A percentile compares a stretch with the other conserved stretches of the same genome.
phyloP scores from a whole-genome alignment of 768 basidiomycete species.

The Leucocoprinus sp. region DNA sequence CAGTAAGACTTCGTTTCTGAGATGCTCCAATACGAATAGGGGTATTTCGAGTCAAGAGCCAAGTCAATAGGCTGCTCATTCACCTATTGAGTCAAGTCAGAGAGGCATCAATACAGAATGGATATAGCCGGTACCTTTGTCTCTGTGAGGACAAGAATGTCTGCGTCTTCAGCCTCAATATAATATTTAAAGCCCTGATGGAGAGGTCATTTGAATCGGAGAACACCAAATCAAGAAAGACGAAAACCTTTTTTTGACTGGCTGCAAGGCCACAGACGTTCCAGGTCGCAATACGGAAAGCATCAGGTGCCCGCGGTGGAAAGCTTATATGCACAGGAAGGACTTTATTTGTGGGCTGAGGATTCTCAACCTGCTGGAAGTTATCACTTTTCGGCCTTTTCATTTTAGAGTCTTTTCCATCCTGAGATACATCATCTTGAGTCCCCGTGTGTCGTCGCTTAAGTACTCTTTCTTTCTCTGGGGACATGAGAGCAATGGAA shows the following conservation, averaged over 20 bases:
- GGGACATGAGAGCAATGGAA: constrained; percentile 4
- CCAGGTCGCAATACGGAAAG: constrained; percentile 60
- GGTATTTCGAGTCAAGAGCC: constrained; percentile 47
- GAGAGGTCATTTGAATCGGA: background rate
- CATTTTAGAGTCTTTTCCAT: constrained; percentile 4
- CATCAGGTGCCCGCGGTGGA: constrained; percentile 37
- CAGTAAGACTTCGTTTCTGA: constrained; percentile 75
- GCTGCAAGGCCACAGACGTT: constrained; percentile 75
- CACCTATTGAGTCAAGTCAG: constrained; percentile 36
- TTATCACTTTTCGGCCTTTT: constrained; percentile 17
- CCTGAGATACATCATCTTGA: constrained; percentile 21
- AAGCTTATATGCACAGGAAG: constrained; percentile 57
- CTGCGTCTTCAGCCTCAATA: constrained; percentile 80
- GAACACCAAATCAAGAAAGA: background rate
- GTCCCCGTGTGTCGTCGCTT: constrained; percentile 7
- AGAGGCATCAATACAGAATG: background rate
- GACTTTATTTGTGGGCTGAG: constrained; percentile 68
- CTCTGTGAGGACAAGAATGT: constrained; percentile 78
- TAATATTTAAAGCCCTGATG: constrained; percentile 72
- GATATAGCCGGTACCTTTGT: constrained; percentile 50
- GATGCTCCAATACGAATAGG: constrained; percentile 70
- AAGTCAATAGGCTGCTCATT: constrained; percentile 63
- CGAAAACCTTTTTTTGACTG: constrained; percentile 64
- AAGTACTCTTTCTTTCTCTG: constrained; percentile 7
- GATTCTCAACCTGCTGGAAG: constrained; percentile 21